Base-by-base conservation (phyloP, 352 stramenopile genomes). In the Pythium scleroteichum region DNA sequence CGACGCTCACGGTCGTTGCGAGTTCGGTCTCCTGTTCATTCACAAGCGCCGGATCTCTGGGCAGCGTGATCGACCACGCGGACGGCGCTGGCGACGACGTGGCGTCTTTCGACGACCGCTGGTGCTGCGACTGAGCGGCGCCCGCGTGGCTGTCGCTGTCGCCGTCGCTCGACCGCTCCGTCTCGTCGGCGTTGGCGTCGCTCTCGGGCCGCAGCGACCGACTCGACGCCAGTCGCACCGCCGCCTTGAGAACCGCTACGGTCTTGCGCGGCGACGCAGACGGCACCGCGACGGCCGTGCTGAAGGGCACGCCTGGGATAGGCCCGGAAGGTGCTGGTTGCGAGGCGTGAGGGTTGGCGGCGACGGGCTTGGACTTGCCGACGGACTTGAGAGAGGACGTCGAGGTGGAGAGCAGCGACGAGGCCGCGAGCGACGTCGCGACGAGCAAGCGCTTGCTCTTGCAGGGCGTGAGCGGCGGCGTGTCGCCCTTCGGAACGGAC, bases 251-350 rank as follows among this genome's bases (percentile, higher is more conserved):
- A 1, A 73, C 35, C 42, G 51, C 49, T n/a, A 80, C 59, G 12
- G 54, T 53, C 53, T 80, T 86, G 3, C 77, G 53, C 7, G 78
- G 79, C 2, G 76, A 86, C 20, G 51, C 41, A 13, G 24, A 20
- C 4, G 24, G 27, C 1, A 53, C 38, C 0, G 49, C 52, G 23
- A 40, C 9, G 39, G 62, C 62, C 13, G 68, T 75, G 35, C 75
- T 80, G 41, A 66, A 85, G 10, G 71, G 68, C 2, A 85, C 62
- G 9, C 76, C 76, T 4, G 73, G 76, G 1, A 71, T 53, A 0
- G 41, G 45, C 5, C 14, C 16, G 1, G 23, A 13, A 12, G 33
- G 13, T 3, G n/a, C 29, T 38, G 33, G 24, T 45, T 22, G 32
- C 10, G 40, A 16, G 5, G 29, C 29, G 29, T 5, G 29, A 35